Conservation (phyloP, 106 monocot genomes). For the Acanthochlamys bracteata region DNA sequence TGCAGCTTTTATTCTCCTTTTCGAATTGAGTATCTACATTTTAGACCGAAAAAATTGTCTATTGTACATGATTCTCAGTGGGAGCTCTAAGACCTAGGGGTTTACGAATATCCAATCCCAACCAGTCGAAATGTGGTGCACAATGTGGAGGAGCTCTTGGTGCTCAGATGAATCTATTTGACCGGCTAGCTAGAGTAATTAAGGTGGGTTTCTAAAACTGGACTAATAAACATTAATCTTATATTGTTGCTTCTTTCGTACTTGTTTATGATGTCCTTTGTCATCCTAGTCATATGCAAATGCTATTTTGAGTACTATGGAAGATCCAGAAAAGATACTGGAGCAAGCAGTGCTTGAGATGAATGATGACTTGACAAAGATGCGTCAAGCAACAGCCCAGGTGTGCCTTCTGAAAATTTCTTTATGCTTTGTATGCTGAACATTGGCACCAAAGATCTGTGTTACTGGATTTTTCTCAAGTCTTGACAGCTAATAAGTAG, state of each 20-base stretch:
- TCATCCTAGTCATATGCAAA: slow-evolving; percentile 83
- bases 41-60: too few relatives aligned
- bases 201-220: slow-evolving; percentile 36
- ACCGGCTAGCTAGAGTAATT: slow-evolving; percentile 71
- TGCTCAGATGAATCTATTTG: slow-evolving; percentile 79
- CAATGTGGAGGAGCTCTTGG: slow-evolving; percentile 46
- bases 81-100: slow-evolving; percentile 29
- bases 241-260: not conserved
- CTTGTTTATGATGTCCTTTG: not conserved
- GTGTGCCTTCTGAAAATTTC: slow-evolving; percentile 20
- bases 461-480: too few relatives aligned
- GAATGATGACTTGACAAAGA: slow-evolving; percentile 96
- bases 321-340: slow-evolving; percentile 95
- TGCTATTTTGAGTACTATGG: slow-evolving; percentile 76
- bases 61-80: slow-evolving; percentile 11
- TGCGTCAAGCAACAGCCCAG: slow-evolving; percentile 97
- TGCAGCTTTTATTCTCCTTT: too few relatives aligned
- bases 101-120: slow-evolving; percentile 22
- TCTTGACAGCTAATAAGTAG: too few relatives aligned
- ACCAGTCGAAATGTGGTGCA: slow-evolving; percentile 31
- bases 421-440: not conserved
- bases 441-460: not conserved
- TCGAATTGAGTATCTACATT: too few relatives aligned
- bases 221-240: not conserved
- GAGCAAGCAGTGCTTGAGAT: slow-evolving; percentile 97